These are phyloP conservation scores for Perkinsela sp. DNA, from an alignment of 208 protist genomes.

Conservation along the genomic window DNA sequence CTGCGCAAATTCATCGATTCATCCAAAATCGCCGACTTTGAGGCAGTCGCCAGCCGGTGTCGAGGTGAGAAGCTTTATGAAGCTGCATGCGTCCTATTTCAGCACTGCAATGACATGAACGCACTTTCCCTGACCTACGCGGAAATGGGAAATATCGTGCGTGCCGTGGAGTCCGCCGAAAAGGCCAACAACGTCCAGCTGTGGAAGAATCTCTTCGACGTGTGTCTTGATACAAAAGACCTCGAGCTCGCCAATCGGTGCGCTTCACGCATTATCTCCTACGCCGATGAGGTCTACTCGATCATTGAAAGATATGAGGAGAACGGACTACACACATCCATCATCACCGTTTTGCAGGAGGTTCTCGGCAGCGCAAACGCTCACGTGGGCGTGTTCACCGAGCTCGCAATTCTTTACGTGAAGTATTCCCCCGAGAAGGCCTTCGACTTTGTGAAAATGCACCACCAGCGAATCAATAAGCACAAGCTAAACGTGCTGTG, in stretches of 20 bases:
- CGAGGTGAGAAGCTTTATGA: slow-evolving; percentile 87
- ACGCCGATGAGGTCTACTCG: slow-evolving; percentile 83
- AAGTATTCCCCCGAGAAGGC: slow-evolving; percentile 96
- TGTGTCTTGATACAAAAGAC: slow-evolving; percentile 88
- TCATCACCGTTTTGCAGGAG: slow-evolving; percentile 77
- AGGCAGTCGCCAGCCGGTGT: slow-evolving; percentile 84
- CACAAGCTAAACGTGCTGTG: slow-evolving; percentile 81
- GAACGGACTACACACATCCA: slow-evolving; percentile 72
- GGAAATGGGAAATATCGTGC: slow-evolving; percentile 68
- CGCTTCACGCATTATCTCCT: slow-evolving; percentile 87
- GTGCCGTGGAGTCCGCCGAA: slow-evolving; percentile 89
- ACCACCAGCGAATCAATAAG: slow-evolving; percentile 81
- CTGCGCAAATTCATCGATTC: slow-evolving; percentile 94
- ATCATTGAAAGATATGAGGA: slow-evolving; percentile 65
- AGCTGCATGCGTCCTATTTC: slow-evolving; percentile 91
- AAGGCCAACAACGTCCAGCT: slow-evolving; percentile 85
- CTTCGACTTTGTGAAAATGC: slow-evolving; percentile 93
- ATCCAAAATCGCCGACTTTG: slow-evolving; percentile 84
- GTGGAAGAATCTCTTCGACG: slow-evolving; percentile 84
- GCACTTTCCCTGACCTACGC: slow-evolving; percentile 81
- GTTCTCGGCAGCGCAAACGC: slow-evolving; percentile 74
- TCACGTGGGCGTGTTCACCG: slow-evolving; percentile 97
- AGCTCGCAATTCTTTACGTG: slow-evolving; percentile 91
- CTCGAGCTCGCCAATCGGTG: slow-evolving; percentile 90
- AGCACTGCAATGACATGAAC: slow-evolving; percentile 76